A percentile compares a stretch with the other conserved stretches of the same genome.
These are phyloP conservation scores for Abrus precatorius DNA, from an alignment of 306 rosid species.

Conservation along the genomic window DNA sequence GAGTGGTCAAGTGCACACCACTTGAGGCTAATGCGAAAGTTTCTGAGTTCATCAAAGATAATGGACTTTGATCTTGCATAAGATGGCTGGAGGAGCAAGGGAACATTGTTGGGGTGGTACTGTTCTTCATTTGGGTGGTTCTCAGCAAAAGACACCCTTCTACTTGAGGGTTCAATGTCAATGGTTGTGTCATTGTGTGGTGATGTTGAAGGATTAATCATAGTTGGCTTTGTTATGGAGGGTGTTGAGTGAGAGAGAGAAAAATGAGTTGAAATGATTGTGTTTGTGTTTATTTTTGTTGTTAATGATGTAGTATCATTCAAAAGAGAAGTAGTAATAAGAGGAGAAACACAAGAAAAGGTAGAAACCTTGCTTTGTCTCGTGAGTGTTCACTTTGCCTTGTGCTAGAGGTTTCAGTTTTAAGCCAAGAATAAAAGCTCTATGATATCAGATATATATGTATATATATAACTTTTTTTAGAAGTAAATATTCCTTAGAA, in stretches of 20 bases:
- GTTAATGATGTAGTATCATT: not conserved
- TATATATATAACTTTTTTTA: not conserved
- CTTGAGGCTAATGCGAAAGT: constrained; percentile 70
- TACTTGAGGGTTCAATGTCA: constrained; percentile 44
- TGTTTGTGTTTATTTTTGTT: not conserved
- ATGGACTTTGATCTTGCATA: constrained; percentile 64
- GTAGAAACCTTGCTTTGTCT: constrained; percentile 52
- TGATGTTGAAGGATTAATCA: constrained; percentile 42
- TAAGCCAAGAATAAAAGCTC: constrained; percentile 53
- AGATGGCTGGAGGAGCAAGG: constrained; percentile 72
- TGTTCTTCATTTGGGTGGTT: not conserved
- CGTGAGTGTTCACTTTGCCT: constrained; percentile 51
- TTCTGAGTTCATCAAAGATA: constrained; percentile 66
- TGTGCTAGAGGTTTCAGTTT: constrained; percentile 28
- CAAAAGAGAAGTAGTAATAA: not conserved
- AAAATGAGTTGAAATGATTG: not conserved
- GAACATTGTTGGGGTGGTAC: constrained; percentile 39
- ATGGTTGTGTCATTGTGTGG: constrained; percentile 30
- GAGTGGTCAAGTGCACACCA: constrained; percentile 96
- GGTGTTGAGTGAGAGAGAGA: not conserved
- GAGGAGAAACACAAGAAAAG: constrained; percentile 16
- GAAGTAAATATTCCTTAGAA: no score
- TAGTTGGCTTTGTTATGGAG: constrained; percentile 3
- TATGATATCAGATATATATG: not conserved
- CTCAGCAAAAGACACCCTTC: constrained; percentile 40